phyloP scores from a whole-genome alignment of 202 grass and related monocot species.

The Saccharum hybrid region DNA sequence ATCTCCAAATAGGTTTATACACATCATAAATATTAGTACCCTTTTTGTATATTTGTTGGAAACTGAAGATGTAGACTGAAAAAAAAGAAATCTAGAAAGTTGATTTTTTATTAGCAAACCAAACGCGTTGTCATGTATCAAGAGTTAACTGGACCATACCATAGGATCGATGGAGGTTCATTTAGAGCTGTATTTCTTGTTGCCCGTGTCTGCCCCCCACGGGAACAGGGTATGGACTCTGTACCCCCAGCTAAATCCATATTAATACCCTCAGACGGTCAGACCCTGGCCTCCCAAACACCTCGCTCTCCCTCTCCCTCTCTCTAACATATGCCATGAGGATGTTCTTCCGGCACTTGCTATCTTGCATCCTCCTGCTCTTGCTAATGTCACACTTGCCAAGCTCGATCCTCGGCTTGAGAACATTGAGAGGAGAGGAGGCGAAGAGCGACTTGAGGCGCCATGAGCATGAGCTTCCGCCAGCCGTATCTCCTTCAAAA shows the following conservation, averaged over 20 bases:
- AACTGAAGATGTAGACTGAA: neutral
- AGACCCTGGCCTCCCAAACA: slow-evolving; percentile 17
- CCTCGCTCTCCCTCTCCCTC: slow-evolving; percentile 16
- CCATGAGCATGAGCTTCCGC: slow-evolving; percentile 39
- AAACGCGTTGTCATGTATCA: slow-evolving; percentile 41
- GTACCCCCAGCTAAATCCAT: slow-evolving; percentile 36
- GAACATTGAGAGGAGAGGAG: slow-evolving; percentile 46
- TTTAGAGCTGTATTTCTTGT: slow-evolving; percentile 43
- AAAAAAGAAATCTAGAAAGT: neutral
- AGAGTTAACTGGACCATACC: slow-evolving; percentile 23
- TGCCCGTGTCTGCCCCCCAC: slow-evolving; percentile 9
- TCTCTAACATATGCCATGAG: slow-evolving; percentile 41
- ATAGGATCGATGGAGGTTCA: slow-evolving; percentile 36
- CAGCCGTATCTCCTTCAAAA: slow-evolving; percentile 43
- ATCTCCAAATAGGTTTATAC: neutral
- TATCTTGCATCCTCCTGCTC: slow-evolving; percentile 51
- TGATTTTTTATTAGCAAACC: slow-evolving; percentile 22
- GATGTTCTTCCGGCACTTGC: slow-evolving; percentile 39
- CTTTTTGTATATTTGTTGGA: neutral
- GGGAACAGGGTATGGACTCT: slow-evolving; percentile 17
- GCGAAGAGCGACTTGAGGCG: slow-evolving; percentile 6
- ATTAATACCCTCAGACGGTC: slow-evolving; percentile 57
- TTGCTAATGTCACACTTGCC: slow-evolving; percentile 42
- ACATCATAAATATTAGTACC: neutral
- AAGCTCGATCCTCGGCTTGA: slow-evolving; percentile 43